Evolutionary conservation across 2,329 filamentous ascomycete species (phyloP).

Genomic region (Akanthomyces muscarius): DNA sequence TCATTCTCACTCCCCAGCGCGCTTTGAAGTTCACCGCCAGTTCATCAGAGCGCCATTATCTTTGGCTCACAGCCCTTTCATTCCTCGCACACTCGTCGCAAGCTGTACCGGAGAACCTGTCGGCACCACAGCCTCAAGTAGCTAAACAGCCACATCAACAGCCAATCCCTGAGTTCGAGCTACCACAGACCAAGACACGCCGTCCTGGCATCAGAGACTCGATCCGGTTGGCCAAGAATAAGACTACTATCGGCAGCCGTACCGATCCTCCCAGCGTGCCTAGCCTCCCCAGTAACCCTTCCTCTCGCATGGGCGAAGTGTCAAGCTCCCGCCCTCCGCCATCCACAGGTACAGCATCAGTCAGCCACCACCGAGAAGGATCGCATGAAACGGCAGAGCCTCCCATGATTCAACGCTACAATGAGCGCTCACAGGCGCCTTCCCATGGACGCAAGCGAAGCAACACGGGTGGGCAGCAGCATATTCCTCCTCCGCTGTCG

Average conservation of each 20-base stretch:
- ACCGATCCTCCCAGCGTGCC: conserved; percentile 50
- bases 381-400: conserved; percentile 64
- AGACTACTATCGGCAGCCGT: conserved; percentile 37
- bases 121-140: conserved; percentile 44
- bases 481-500: conserved; percentile 60
- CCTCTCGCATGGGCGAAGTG: conserved; percentile 35
- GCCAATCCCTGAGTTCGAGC: conserved; percentile 49
- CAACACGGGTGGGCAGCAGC: conserved; percentile 70
- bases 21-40: conserved; percentile 92
- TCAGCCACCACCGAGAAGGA: conserved; percentile 41
- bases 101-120: conserved; percentile 68
- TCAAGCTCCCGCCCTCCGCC: conserved; percentile 38
- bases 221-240: conserved; percentile 81
- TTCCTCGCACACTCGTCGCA: conserved; percentile 90
- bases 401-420: conserved; percentile 67
- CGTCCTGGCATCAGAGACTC: conserved; percentile 73
- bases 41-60: conserved; percentile 79
- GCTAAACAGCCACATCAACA: conserved; percentile 30
- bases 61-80: conserved; percentile 91
- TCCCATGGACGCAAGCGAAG: conserved; percentile 80
- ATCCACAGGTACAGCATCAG: conserved; percentile 35
- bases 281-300: conserved; percentile 36
- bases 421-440: conserved; percentile 46
- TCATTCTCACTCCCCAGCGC: conserved; percentile 88
- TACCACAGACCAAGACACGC: conserved; percentile 45